A percentile compares a stretch with the other conserved stretches of the same genome.
phyloP scores from a whole-genome alignment of 257 asterid genomes.

The Handroanthus guayacan region DNA sequence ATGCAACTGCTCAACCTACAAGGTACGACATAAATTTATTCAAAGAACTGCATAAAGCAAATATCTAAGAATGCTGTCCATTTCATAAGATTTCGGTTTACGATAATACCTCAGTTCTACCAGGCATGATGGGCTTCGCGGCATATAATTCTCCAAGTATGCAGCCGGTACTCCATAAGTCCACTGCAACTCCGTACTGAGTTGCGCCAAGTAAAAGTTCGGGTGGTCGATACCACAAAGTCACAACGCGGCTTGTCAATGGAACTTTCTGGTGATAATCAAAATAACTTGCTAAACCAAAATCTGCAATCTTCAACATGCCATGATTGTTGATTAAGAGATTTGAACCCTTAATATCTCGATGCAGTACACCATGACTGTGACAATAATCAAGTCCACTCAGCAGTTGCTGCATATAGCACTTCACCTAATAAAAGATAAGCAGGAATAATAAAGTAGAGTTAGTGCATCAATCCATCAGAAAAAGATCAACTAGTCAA shows the following conservation, averaged over 20 bases:
- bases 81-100: slow-evolving; percentile 8
- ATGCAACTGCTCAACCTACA: slow-evolving; percentile 91
- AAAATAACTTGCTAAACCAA: slow-evolving; percentile 86
- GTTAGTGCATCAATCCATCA: not conserved
- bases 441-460: not conserved
- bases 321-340: slow-evolving; percentile 80
- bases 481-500: slow-evolving; percentile 4
- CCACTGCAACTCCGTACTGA: slow-evolving; percentile 85
- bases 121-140: slow-evolving; percentile 94
- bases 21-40: slow-evolving; percentile 19
- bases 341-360: slow-evolving; percentile 93
- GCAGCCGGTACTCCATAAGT: slow-evolving; percentile 94
- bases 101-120: slow-evolving; percentile 85
- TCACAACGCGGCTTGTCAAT: slow-evolving; percentile 92
- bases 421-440: slow-evolving; percentile 62
- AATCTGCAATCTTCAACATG: slow-evolving; percentile 87
- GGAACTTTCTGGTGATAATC: slow-evolving; percentile 60
- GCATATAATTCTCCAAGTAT: slow-evolving; percentile 85
- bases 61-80: not conserved
- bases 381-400: slow-evolving; percentile 89
- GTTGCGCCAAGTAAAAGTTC: slow-evolving; percentile 89
- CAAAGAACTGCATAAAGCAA: slow-evolving; percentile 5
- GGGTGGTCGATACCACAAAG: slow-evolving; percentile 98
- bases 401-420: slow-evolving; percentile 89
- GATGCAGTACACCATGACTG: slow-evolving; percentile 76